Evolutionary conservation across 352 stramenopile genomes (phyloP), one percentile per base, ranked within the genome.

Genomic region (Pythium pyrilobum): DNA sequence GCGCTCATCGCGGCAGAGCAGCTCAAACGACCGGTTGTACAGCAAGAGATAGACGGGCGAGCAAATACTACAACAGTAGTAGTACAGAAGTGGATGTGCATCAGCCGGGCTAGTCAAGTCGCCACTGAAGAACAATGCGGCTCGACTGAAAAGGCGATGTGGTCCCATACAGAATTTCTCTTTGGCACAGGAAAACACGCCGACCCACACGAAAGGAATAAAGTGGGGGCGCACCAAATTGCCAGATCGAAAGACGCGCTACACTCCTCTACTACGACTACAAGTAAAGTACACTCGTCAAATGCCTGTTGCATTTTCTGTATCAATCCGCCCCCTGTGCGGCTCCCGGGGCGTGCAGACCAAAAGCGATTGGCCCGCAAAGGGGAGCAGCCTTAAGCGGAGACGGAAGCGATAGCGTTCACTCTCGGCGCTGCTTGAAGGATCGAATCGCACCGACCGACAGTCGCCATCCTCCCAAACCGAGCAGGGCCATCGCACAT

Each of bases 1-100:
- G n/a, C 79, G 83, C 15, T 85, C 83, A 0, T 90, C 78, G 5
- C 81, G 83, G n/a, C 81, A 91, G 63, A 51, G 64, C 50, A 81
- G 82, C 49, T 91, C 81, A 12, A 65, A 61, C 8, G 79, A 92
- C 25, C 73, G 81, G 16, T 42, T 94, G 24, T 94, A 94, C 56
- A 91, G 81, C 54, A 81, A 80, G 65, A 56, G 74, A 57, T 89
- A 57, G 43, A 29, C 28, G 15, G 15, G 4, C 24, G 2, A 44
- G n/a, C n/a, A n/a, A n/a, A n/a, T n/a, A n/a, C n/a, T n/a, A n/a
- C n/a, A n/a, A n/a, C n/a, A n/a, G n/a, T n/a, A n/a, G n/a, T n/a
- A n/a, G n/a, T 40, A 25, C 28, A 52, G 24, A 52, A 28, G 18
- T 16, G 9, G 21, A 52, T 52, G n/a, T 52, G 8, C 44, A 52